Evolutionary conservation across 2,329 filamentous ascomycete species (phyloP).

Genomic region (Verticillium nonalfalfae): DNA sequence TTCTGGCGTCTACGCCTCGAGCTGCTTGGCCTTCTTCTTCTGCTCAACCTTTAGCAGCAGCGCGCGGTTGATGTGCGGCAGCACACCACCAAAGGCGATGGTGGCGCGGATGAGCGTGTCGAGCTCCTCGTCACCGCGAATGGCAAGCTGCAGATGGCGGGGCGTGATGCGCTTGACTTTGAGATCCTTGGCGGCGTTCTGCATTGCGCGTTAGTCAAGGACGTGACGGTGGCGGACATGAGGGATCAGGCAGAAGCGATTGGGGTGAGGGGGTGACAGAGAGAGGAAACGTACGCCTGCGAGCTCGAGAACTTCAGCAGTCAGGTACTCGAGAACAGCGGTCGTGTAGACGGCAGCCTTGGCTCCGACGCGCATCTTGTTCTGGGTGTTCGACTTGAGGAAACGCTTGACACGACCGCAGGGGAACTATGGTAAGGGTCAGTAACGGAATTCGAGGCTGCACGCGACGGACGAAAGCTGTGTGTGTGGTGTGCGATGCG

Average conservation of each 20-base stretch:
- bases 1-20: conserved; percentile 9
- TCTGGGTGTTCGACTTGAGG: conserved; percentile 97
- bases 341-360: conserved; percentile 99
- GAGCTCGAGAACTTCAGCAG: conserved; percentile 94
- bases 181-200: conserved; percentile 97
- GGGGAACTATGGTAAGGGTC: conserved; percentile 63
- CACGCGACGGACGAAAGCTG: not conserved
- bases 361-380: conserved; percentile 99
- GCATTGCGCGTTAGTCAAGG: conserved; percentile 1
- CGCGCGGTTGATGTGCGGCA: conserved; percentile 98
- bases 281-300: conserved; percentile 62
- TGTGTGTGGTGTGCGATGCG: not conserved
- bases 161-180: conserved; percentile 99
- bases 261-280: not conserved
- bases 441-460: not conserved
- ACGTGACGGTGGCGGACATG: conserved; percentile 11
- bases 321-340: conserved; percentile 95
- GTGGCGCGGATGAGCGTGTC: conserved; percentile 96
- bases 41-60: conserved; percentile 93
- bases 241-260: conserved; percentile 3
- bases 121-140: conserved; percentile 96
- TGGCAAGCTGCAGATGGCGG: conserved; percentile 94
- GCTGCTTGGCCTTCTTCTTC: conserved; percentile 76
- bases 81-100: conserved; percentile 95
- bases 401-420: conserved; percentile 99